Evolutionary conservation across 2,329 filamentous ascomycete species (phyloP).

Genomic region (Shiraia bambusicola): DNA sequence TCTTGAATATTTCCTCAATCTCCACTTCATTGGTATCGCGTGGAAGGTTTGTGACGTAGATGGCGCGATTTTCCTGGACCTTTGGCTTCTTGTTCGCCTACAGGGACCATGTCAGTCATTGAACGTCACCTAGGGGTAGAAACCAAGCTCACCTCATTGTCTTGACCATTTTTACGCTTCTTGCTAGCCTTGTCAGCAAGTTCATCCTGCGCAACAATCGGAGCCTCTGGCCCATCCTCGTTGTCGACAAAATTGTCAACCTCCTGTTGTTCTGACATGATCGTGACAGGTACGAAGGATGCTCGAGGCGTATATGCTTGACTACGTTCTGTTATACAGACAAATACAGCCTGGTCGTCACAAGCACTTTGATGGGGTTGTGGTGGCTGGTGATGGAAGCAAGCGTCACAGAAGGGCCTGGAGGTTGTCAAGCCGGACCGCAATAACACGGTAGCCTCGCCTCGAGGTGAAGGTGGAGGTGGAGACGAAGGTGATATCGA

Average conservation of each 20-base stretch:
- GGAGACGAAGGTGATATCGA: too few relatives aligned
- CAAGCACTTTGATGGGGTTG: too few relatives aligned
- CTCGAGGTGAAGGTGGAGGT: not conserved
- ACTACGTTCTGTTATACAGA: too few relatives aligned
- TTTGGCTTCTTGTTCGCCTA: constrained; percentile 33
- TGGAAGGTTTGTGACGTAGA: constrained; percentile 89
- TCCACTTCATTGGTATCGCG: constrained; percentile 76
- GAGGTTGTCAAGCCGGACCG: too few relatives aligned
- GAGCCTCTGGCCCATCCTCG: constrained; percentile 6
- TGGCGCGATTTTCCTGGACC: constrained; percentile 71
- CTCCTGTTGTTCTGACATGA: too few relatives aligned
- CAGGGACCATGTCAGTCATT: constrained; percentile 1
- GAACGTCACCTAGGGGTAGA: constrained; percentile 32
- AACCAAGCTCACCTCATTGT: constrained; percentile 20
- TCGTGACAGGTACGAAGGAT: too few relatives aligned
- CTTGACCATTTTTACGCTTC: constrained; percentile 30
- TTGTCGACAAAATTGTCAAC: constrained; percentile 17
- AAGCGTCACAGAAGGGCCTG: too few relatives aligned
- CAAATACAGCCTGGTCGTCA: too few relatives aligned
- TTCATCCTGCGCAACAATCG: constrained; percentile 7
- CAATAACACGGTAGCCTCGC: too few relatives aligned
- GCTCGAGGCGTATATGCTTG: too few relatives aligned
- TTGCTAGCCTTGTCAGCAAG: constrained; percentile 6
- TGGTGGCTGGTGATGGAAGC: too few relatives aligned
- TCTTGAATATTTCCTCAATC: constrained; percentile 80